Conservation (phyloP, 305 asterid genomes). For the Rubia tinctorum region DNA sequence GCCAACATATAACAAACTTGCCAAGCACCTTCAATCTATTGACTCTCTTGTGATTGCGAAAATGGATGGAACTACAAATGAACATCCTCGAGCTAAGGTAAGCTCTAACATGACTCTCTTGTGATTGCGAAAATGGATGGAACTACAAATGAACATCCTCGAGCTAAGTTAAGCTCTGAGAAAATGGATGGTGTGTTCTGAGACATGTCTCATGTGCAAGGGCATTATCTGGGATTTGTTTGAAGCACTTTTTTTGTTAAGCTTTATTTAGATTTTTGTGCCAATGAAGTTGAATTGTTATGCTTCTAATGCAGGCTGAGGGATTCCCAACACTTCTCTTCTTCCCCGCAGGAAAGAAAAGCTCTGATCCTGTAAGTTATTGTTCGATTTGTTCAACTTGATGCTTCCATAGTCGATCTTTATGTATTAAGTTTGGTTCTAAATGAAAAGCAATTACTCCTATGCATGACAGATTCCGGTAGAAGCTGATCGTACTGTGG, state of each 20-base stretch:
- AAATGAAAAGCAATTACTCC: neutral
- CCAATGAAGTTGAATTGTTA: neutral
- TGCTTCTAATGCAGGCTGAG: constrained; percentile 52
- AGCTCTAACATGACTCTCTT: no score
- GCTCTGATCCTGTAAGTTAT: constrained; percentile 69
- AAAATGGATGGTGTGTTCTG: no score
- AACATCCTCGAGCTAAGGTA: constrained; percentile 87
- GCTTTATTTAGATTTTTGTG: neutral
- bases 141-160: constrained; percentile 84
- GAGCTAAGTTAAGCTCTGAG: constrained; percentile 53
- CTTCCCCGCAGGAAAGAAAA: constrained; percentile 89
- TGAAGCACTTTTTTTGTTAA: neutral
- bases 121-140: constrained; percentile 97
- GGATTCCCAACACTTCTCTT: constrained; percentile 88
- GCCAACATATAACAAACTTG: constrained; percentile 91
- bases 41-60: constrained; percentile 80
- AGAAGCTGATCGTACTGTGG: constrained; percentile 74
- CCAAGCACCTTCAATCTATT: constrained; percentile 62
- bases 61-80: constrained; percentile 95
- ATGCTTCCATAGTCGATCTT: neutral
- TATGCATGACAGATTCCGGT: constrained; percentile 48
- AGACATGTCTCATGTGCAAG: neutral
- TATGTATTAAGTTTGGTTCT: neutral
- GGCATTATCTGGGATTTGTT: neutral
- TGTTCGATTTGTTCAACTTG: neutral